Evolutionary conservation across 805 yeast species (phyloP).

Genomic region (baker's yeast (Saccharomyces cerevisiae)): DNA sequence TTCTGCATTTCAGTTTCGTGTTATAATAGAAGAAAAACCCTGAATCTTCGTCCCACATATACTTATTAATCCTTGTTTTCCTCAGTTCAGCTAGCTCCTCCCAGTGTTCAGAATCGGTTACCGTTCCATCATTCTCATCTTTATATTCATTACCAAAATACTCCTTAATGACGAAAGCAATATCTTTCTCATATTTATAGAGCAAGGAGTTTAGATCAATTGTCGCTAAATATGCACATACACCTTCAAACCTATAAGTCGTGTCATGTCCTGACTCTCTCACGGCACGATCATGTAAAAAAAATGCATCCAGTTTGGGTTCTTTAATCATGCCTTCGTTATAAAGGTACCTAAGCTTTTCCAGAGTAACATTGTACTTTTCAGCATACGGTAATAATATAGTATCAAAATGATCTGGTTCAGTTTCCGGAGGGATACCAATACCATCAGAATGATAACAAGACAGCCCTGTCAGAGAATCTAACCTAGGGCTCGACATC

Average conservation of each 20-base stretch:
- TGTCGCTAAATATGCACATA: constrained; percentile 83
- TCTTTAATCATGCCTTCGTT: constrained; percentile 58
- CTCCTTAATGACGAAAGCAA: constrained; percentile 52
- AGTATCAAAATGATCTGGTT: constrained; percentile 74
- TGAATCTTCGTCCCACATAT: constrained; percentile 75
- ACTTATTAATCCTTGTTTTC: constrained; percentile 48
- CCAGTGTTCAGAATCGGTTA: constrained; percentile 55
- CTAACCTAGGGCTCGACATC: constrained; percentile 67
- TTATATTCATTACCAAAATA: constrained; percentile 45
- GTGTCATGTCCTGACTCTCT: constrained; percentile 97
- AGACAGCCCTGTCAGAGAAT: constrained; percentile 67
- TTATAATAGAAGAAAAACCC: constrained; percentile 83
- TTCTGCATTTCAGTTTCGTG: constrained; percentile 44
- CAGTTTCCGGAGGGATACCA: constrained; percentile 97
- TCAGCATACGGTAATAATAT: constrained; percentile 60
- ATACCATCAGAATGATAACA: constrained; percentile 83
- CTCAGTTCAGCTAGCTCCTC: constrained; percentile 45
- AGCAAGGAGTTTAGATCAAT: constrained; percentile 79
- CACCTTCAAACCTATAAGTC: constrained; percentile 79
- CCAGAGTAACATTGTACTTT: constrained; percentile 49
- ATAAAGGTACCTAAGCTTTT: constrained; percentile 61
- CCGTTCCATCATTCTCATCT: constrained; percentile 31
- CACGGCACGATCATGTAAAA: constrained; percentile 87
- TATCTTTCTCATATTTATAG: constrained; percentile 85
- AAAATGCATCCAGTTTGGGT: constrained; percentile 80